These are phyloP conservation scores for Moringa oleifera DNA, from an alignment of 345 rosid genomes.

Conservation along the genomic window DNA sequence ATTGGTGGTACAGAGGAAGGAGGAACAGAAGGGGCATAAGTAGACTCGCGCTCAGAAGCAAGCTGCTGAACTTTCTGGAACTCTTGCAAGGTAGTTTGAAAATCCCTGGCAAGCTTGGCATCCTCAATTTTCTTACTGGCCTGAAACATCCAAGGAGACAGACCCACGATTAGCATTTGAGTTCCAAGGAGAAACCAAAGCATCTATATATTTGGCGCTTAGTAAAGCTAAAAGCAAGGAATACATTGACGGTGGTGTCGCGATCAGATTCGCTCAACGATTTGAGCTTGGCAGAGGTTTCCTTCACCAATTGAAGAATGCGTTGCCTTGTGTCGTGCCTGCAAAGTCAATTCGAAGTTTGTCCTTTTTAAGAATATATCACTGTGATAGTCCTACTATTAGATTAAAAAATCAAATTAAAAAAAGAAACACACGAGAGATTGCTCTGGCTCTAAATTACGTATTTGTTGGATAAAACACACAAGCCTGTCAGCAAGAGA, in stretches of 20 bases:
- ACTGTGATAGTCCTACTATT: too few relatives aligned
- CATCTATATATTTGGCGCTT: too few relatives aligned
- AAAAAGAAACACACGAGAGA: too few relatives aligned
- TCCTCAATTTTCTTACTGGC: slow-evolving; percentile 56
- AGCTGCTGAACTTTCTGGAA: slow-evolving; percentile 67
- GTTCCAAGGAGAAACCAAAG: background rate
- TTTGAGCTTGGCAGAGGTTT: slow-evolving; percentile 62
- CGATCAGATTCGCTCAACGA: slow-evolving; percentile 48
- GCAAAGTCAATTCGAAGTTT: too few relatives aligned
- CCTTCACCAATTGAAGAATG: slow-evolving; percentile 57
- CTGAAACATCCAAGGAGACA: slow-evolving; percentile 17
- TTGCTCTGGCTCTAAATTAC: too few relatives aligned
- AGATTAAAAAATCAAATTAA: too few relatives aligned
- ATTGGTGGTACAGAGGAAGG: slow-evolving; percentile 29
- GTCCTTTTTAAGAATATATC: too few relatives aligned
- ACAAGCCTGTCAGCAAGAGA: too few relatives aligned
- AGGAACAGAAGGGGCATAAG: slow-evolving; percentile 48
- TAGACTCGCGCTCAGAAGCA: slow-evolving; percentile 61
- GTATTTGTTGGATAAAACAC: too few relatives aligned
- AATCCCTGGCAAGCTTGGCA: slow-evolving; percentile 69
- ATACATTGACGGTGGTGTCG: slow-evolving; percentile 32
- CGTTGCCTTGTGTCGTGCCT: slow-evolving; percentile 58
- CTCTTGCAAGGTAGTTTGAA: slow-evolving; percentile 49
- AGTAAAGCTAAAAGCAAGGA: background rate
- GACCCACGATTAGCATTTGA: background rate